Percentiles rank a stretch among this genome's conserved stretches.
These are phyloP conservation scores for Drechslerella dactyloides DNA, from an alignment of 2,329 filamentous ascomycete genomes.

Conservation along the genomic window DNA sequence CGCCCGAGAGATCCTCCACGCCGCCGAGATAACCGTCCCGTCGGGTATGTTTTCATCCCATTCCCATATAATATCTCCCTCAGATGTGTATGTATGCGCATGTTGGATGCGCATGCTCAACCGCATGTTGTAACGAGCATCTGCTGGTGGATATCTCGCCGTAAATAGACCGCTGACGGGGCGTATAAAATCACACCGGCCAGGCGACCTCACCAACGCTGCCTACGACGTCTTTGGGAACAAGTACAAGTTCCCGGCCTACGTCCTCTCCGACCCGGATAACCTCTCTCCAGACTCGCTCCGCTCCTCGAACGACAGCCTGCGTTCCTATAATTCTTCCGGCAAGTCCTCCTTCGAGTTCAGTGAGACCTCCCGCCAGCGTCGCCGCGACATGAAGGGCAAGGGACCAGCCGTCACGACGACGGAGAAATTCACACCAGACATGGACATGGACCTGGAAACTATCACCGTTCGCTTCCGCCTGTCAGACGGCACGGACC, in stretches of 20 bases:
- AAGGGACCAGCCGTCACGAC: slow-evolving; percentile 5
- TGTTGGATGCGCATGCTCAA: too few relatives aligned
- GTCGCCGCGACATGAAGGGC: slow-evolving; percentile 8
- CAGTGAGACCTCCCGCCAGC: neutral
- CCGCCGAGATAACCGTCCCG: slow-evolving; percentile 36
- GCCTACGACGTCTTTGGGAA: slow-evolving; percentile 32
- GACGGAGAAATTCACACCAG: neutral
- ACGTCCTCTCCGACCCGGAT: slow-evolving; percentile 27
- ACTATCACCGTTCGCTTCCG: slow-evolving; percentile 9
- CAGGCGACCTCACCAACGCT: slow-evolving; percentile 17
- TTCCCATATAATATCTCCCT: too few relatives aligned
- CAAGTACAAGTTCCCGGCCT: slow-evolving; percentile 26
- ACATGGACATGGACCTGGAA: neutral
- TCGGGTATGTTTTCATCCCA: slow-evolving; percentile 24
- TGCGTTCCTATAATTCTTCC: slow-evolving; percentile 2
- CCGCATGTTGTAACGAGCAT: too few relatives aligned
- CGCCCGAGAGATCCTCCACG: slow-evolving; percentile 31
- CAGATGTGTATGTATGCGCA: too few relatives aligned
- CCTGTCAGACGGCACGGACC: slow-evolving; percentile 1
- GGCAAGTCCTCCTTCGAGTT: slow-evolving; percentile 17
- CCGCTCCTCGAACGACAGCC: slow-evolving; percentile 12
- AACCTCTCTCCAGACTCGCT: slow-evolving; percentile 22
- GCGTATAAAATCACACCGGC: slow-evolving; percentile 4
- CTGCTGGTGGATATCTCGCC: too few relatives aligned
- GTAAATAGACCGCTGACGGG: too few relatives aligned